Conservation (phyloP, 2,329 filamentous ascomycete species). For the Pseudohalonectria lignicola region DNA sequence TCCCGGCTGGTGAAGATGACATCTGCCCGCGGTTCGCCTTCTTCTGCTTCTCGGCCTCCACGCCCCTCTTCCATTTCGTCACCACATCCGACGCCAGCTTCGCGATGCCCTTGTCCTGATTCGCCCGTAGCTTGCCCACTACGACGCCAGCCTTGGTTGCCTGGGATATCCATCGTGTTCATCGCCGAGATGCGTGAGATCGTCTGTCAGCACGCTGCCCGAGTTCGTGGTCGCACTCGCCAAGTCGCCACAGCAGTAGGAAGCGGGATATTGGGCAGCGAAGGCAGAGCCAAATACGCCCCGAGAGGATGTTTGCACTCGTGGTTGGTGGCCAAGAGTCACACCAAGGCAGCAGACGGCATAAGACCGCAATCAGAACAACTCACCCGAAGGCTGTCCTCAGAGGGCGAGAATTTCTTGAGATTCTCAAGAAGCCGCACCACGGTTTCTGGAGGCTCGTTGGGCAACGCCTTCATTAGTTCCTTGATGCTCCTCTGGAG, state of each 20-base stretch:
- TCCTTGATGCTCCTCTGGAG: constrained; percentile 67
- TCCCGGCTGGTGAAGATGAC: constrained; percentile 14
- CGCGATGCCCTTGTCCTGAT: constrained; percentile 72
- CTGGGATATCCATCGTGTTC: constrained; percentile 21
- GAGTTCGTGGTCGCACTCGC: not conserved
- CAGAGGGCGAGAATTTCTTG: constrained; percentile 71
- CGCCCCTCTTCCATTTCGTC: constrained; percentile 72
- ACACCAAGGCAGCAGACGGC: no score
- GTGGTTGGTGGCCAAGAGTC: no score
- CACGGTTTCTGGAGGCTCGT: constrained; percentile 63
- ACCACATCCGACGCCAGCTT: constrained; percentile 73
- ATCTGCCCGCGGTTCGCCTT: constrained; percentile 21
- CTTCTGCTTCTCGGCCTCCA: constrained; percentile 51
- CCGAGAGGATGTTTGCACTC: no score
- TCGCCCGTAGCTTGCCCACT: constrained; percentile 69
- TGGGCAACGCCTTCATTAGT: constrained; percentile 69
- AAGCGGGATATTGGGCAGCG: not conserved
- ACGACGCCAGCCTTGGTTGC: constrained; percentile 84
- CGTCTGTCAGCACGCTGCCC: no score
- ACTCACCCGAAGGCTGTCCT: constrained; percentile 75
- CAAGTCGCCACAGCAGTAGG: not conserved
- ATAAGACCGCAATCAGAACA: no score
- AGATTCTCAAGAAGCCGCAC: constrained; percentile 66
- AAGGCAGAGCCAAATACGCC: not conserved
- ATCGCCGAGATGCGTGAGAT: not conserved